Percentiles rank a stretch among this genome's conserved stretches.
Conservation (phyloP, 495 filamentous ascomycete species). For the Diplogelasinospora grovesii region DNA sequence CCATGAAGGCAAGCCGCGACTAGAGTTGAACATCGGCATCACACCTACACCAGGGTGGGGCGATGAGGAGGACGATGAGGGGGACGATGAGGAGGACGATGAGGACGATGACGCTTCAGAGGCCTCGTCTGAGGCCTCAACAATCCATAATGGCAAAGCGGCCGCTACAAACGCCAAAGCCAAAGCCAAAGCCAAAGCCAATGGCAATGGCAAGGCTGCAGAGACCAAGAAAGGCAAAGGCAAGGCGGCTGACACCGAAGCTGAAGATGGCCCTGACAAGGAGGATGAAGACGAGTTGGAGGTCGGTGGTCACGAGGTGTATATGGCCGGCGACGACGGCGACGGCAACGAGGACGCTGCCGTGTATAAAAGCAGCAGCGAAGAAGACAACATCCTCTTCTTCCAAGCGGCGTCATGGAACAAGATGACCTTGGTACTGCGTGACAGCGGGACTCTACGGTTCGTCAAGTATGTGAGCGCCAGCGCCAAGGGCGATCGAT, state of each 20-base stretch:
- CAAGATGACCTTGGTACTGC: conserved; percentile 76
- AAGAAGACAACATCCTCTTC: conserved; percentile 89
- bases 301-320: conserved; percentile 82
- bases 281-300: conserved; percentile 38
- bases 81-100: conserved; percentile 36
- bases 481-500: conserved; percentile 77
- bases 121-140: conserved; percentile 14
- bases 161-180: conserved; percentile 20
- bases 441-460: conserved; percentile 76
- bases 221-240: conserved; percentile 20
- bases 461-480: conserved; percentile 95
- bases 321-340: conserved; percentile 87
- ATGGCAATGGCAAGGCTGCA: conserved; percentile 33
- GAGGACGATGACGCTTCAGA: conserved; percentile 24
- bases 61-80: conserved; percentile 55
- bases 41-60: conserved; percentile 82
- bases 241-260: conserved; percentile 24
- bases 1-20: conserved; percentile 68
- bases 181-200: conserved; percentile 34
- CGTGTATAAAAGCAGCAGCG: conserved; percentile 72
- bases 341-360: conserved; percentile 72
- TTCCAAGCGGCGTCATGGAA: conserved; percentile 87
- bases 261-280: conserved; percentile 18
- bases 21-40: conserved; percentile 81
- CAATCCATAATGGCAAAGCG: conserved; percentile 17